Percentiles rank a stretch among this genome's conserved stretches.
Conservation (phyloP, 148 eudicot genomes). For the Fagopyrum tataricum region DNA sequence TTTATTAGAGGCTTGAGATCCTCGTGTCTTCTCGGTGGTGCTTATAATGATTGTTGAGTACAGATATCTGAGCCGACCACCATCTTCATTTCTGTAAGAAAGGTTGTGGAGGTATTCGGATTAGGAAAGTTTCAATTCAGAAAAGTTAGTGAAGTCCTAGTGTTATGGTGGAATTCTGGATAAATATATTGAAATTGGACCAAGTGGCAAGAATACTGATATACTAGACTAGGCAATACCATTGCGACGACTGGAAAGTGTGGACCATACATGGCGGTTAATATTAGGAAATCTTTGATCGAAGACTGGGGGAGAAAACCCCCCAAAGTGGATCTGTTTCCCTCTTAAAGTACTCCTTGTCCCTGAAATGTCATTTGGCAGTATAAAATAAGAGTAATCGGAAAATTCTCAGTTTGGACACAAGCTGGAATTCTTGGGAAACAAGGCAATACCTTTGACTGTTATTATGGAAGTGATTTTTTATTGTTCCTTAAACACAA, state of each 20-base stretch:
- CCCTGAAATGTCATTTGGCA: not conserved
- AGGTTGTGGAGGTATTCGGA: not conserved
- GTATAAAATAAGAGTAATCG: too few species aligned
- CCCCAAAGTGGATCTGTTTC: not conserved
- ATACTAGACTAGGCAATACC: too few species aligned
- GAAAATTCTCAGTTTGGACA: too few species aligned
- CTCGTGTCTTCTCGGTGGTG: not conserved
- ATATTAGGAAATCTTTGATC: not conserved
- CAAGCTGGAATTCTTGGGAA: too few species aligned
- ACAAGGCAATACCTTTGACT: not conserved
- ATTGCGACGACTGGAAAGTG: too few species aligned
- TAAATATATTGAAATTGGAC: not conserved
- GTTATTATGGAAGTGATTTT: not conserved
- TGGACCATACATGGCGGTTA: too few species aligned
- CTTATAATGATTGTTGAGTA: not conserved
- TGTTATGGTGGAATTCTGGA: not conserved
- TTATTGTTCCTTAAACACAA: not conserved
- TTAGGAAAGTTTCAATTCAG: not conserved
- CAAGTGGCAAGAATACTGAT: not conserved
- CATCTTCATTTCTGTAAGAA: not conserved
- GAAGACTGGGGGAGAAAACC: not conserved
- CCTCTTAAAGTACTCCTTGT: not conserved
- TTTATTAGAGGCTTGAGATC: not conserved
- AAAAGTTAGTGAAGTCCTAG: not conserved
- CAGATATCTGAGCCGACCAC: not conserved